These are phyloP conservation scores for Sophora flavescens DNA, from an alignment of 306 rosid species.

Conservation along the genomic window DNA sequence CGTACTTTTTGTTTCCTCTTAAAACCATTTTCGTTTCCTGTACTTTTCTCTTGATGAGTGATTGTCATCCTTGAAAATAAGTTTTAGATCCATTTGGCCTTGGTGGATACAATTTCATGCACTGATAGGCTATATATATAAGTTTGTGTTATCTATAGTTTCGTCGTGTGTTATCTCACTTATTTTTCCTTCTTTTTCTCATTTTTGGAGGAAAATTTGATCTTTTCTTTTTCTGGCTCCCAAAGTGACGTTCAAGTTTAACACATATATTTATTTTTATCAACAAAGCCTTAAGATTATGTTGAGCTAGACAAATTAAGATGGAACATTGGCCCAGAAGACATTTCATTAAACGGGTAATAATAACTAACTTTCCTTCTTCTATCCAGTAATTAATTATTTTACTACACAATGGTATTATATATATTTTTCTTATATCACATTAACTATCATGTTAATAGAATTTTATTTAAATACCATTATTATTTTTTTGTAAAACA, in stretches of 20 bases:
- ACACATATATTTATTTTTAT: neutral
- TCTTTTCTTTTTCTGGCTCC: neutral
- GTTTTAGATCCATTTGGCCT: constrained; percentile 28
- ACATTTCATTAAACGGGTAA: neutral
- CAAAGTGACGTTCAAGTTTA: neutral
- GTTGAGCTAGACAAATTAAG: neutral
- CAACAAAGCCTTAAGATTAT: neutral
- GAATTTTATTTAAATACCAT: too few species aligned
- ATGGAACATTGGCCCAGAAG: neutral
- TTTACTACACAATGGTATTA: too few species aligned
- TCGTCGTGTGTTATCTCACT: neutral
- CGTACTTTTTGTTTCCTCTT: constrained; percentile 36
- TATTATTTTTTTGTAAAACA: too few species aligned
- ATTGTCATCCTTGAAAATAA: constrained; percentile 5
- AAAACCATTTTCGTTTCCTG: constrained; percentile 20
- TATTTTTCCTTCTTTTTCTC: neutral
- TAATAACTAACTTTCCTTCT: neutral
- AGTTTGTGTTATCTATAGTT: neutral
- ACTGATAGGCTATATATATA: constrained; percentile 17
- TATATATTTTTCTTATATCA: too few species aligned
- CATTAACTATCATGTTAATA: too few species aligned
- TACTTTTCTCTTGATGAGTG: neutral
- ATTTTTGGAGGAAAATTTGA: neutral
- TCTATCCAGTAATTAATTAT: neutral
- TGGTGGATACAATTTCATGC: constrained; percentile 14